phyloP scores from a whole-genome alignment of 2,329 filamentous ascomycete species.

The Pseudogymnoascus sp. region DNA sequence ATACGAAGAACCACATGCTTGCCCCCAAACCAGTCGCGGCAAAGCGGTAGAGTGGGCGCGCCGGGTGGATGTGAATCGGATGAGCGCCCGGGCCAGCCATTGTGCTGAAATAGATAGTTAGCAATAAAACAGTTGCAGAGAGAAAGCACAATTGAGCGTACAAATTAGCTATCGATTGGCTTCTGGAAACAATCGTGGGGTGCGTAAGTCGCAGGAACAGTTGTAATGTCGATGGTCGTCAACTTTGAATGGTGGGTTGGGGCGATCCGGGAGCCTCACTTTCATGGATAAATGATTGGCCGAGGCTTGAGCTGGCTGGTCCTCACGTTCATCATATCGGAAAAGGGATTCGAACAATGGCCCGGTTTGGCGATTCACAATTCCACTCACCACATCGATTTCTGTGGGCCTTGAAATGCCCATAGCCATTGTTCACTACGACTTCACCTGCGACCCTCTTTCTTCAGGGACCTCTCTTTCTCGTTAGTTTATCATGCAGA shows the following conservation, averaged over 20 bases:
- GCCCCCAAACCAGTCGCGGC: conserved; percentile 80
- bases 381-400: conserved; percentile 1
- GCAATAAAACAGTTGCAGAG: neutral
- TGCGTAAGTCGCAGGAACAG: neutral
- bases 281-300: conserved; percentile 6
- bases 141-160: neutral
- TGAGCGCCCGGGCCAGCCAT: conserved; percentile 31
- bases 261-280: conserved; percentile 4
- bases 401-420: neutral
- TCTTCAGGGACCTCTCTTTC: neutral
- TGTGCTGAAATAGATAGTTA: neutral
- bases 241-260: conserved; percentile 6
- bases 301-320: neutral
- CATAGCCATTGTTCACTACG: neutral
- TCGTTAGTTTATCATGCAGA: conserved; percentile 6
- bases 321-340: neutral
- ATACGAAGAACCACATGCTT: conserved; percentile 99
- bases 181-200: conserved; percentile 1
- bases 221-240: neutral
- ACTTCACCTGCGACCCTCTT: conserved; percentile 2
- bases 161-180: neutral
- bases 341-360: conserved; percentile 2
- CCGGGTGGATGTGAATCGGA: conserved; percentile 50
- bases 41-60: conserved; percentile 69
- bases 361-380: conserved; percentile 6